Evolutionary conservation across 1,284 basidiomycete species (phyloP).

Genomic region (Ceratobasidium sp.): DNA sequence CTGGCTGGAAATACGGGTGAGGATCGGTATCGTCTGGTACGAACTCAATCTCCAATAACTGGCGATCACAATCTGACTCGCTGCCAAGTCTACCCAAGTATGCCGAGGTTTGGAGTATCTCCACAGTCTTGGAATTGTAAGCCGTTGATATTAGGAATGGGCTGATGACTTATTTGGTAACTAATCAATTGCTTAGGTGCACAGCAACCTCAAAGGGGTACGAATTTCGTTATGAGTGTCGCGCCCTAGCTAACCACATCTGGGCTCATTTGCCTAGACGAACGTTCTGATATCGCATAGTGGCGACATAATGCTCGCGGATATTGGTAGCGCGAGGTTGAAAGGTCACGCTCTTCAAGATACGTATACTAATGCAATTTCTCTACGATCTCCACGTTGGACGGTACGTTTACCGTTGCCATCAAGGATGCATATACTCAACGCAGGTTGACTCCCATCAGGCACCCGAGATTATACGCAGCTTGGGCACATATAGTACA

Average conservation of each 20-base stretch:
- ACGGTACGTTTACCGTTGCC: conserved; percentile 6
- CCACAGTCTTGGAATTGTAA: background rate
- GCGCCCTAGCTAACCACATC: background rate
- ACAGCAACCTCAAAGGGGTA: conserved; percentile 27
- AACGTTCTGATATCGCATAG: background rate
- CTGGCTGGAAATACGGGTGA: background rate
- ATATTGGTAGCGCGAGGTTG: conserved; percentile 3
- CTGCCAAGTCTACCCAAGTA: conserved; percentile 4
- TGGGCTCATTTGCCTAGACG: background rate
- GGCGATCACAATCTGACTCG: no score
- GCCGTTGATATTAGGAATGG: background rate
- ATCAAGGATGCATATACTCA: no score
- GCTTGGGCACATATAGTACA: background rate
- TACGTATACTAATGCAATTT: background rate
- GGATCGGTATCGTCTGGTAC: background rate
- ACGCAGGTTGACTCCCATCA: background rate
- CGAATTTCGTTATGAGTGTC: background rate
- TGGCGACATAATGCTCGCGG: background rate
- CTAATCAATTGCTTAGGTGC: conserved; percentile 5
- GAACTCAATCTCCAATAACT: background rate
- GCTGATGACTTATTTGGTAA: background rate
- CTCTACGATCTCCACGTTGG: background rate
- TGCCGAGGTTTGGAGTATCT: conserved; percentile 2
- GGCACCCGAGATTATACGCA: conserved; percentile 3
- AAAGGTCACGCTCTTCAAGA: background rate